Conservation (phyloP, 2,329 filamentous ascomycete species). For the Diaporthe sp. region DNA sequence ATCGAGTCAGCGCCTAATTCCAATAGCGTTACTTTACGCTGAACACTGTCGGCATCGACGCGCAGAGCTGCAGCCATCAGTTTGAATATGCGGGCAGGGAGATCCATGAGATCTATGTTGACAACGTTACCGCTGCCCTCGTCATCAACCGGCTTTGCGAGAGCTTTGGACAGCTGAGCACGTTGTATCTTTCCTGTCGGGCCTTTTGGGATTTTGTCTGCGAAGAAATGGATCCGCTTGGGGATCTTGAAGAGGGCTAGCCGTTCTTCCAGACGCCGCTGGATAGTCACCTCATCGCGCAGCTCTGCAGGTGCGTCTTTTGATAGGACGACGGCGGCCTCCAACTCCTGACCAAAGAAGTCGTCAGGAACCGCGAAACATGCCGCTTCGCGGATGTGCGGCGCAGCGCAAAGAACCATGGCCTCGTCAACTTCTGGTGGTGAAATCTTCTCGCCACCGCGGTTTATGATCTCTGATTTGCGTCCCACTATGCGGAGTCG, state of each 20-base stretch:
- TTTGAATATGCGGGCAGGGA: not conserved
- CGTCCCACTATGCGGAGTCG: constrained; percentile 90
- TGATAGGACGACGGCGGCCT: constrained; percentile 76
- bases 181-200: constrained; percentile 11
- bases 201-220: constrained; percentile 10
- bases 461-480: constrained; percentile 94
- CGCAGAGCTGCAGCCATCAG: not conserved
- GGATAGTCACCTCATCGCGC: not conserved
- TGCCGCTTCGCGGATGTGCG: constrained; percentile 81
- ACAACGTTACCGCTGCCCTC: not conserved
- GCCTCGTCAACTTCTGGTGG: constrained; percentile 81
- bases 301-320: not conserved
- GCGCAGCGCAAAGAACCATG: constrained; percentile 81
- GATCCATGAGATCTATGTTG: not conserved
- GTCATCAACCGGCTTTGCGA: not conserved
- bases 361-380: constrained; percentile 87
- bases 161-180: not conserved
- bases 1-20: constrained; percentile 29
- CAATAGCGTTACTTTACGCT: not conserved
- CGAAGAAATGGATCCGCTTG: constrained; percentile 5
- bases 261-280: not conserved
- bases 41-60: not conserved
- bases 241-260: constrained; percentile 3
- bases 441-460: constrained; percentile 90
- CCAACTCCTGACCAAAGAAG: constrained; percentile 86